Evolutionary conservation across 1,284 basidiomycete genomes (phyloP).

Genomic region (Cutaneotrichosporon mucoides): DNA sequence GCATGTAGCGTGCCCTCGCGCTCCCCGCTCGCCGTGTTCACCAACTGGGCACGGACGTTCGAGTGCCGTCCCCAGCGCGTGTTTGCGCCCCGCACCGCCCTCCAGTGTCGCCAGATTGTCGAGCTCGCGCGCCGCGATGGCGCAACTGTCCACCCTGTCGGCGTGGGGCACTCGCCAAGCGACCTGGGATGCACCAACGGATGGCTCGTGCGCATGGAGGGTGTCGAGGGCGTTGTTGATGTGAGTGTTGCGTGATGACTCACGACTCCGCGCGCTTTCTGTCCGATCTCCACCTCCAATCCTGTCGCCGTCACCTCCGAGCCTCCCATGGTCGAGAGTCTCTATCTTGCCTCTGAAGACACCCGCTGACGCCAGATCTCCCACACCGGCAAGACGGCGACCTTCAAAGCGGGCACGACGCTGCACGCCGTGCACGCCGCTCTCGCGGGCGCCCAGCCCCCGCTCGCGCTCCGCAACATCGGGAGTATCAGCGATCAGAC

Average conservation of each 20-base stretch:
- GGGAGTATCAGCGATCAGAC: constrained; percentile 98
- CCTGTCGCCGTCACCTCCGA: too few species aligned
- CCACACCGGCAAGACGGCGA: constrained; percentile 57
- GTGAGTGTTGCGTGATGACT: constrained; percentile 54
- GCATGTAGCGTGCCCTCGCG: constrained; percentile 30
- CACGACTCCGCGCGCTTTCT: neutral
- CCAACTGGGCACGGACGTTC: constrained; percentile 57
- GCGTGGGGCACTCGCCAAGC: constrained; percentile 87
- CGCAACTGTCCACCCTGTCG: constrained; percentile 72
- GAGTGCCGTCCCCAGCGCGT: constrained; percentile 52
- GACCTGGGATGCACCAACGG: constrained; percentile 83
- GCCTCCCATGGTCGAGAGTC: too few species aligned
- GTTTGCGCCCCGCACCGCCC: constrained; percentile 70
- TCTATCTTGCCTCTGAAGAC: too few species aligned
- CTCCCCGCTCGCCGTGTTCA: constrained; percentile 39
- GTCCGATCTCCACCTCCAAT: neutral
- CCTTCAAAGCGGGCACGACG: constrained; percentile 72
- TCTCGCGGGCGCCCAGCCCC: constrained; percentile 59
- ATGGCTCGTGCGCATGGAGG: constrained; percentile 73
- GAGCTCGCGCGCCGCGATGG: constrained; percentile 75
- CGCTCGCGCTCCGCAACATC: constrained; percentile 82
- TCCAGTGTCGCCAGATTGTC: constrained; percentile 71
- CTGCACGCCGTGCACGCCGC: constrained; percentile 63
- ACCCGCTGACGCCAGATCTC: constrained; percentile 62
- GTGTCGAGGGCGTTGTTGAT: constrained; percentile 64